phyloP scores from a whole-genome alignment of 1,284 basidiomycete genomes.

The Ustilago xerochloae region DNA sequence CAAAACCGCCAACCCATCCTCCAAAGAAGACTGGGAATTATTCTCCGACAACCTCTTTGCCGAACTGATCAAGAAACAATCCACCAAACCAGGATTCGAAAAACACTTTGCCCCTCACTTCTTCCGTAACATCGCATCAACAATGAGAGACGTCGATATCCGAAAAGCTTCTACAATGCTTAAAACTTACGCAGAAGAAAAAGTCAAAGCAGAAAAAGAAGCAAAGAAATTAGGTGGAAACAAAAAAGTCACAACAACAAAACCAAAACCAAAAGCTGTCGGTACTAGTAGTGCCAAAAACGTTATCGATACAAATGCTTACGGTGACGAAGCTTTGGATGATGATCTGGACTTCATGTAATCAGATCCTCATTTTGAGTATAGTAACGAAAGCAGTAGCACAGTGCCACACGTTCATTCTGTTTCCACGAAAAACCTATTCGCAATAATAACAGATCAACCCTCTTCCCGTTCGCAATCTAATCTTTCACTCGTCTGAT shows the following conservation, averaged over 20 bases:
- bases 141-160: slow-evolving; percentile 63
- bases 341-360: slow-evolving; percentile 68
- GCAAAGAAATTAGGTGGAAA: slow-evolving; percentile 58
- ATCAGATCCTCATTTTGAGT: neutral
- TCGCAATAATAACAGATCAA: too few relatives aligned
- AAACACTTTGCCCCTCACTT: slow-evolving; percentile 63
- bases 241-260: slow-evolving; percentile 29
- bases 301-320: slow-evolving; percentile 60
- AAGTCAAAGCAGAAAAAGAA: slow-evolving; percentile 63
- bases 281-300: slow-evolving; percentile 64
- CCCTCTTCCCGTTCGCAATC: too few relatives aligned
- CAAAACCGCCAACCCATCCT: slow-evolving; percentile 43
- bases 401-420: too few relatives aligned
- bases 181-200: slow-evolving; percentile 62
- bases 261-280: slow-evolving; percentile 59
- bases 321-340: slow-evolving; percentile 65
- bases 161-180: slow-evolving; percentile 57
- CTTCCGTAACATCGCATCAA: slow-evolving; percentile 37
- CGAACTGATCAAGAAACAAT: slow-evolving; percentile 55
- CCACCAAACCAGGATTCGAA: slow-evolving; percentile 59
- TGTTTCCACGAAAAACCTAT: too few relatives aligned
- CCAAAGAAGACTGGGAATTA: slow-evolving; percentile 65
- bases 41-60: slow-evolving; percentile 49
- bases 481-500: too few relatives aligned
- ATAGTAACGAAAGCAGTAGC: too few relatives aligned